These are phyloP conservation scores for Populus deltoides DNA, from an alignment of 345 rosid species.

Conservation along the genomic window DNA sequence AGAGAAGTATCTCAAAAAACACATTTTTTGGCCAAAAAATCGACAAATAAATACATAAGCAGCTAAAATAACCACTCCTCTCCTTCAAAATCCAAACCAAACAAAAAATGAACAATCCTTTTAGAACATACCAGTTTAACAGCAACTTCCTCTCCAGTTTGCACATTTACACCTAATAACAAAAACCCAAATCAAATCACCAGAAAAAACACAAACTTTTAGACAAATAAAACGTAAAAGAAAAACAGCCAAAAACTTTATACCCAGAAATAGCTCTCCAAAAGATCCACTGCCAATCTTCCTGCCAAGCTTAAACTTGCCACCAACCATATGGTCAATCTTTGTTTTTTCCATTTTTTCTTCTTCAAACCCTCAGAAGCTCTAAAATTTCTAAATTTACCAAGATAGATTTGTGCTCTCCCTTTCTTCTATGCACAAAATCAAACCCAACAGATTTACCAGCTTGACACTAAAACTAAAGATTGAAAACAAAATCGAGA, in stretches of 20 bases:
- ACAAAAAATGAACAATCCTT: background rate
- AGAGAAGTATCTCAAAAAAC: background rate
- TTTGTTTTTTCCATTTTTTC: constrained; percentile 27
- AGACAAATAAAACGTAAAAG: background rate
- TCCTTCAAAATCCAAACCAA: constrained; percentile 3
- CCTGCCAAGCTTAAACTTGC: constrained; percentile 88
- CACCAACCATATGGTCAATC: constrained; percentile 70
- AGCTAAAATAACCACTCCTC: background rate
- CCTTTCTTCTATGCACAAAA: background rate
- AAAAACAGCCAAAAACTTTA: background rate
- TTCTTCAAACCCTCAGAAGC: background rate
- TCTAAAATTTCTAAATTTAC: background rate
- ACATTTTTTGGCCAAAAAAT: background rate
- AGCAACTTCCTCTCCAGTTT: constrained; percentile 83
- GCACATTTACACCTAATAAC: constrained; percentile 60
- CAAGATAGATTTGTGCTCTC: constrained; percentile 2
- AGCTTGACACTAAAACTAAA: constrained; percentile 8
- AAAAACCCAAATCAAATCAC: constrained; percentile 17
- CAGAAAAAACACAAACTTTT: constrained; percentile 8
- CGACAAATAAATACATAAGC: background rate
- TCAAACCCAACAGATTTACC: constrained; percentile 27
- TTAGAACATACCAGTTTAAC: constrained; percentile 64
- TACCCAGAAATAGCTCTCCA: constrained; percentile 89
- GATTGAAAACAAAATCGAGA: background rate
- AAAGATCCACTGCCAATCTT: constrained; percentile 98